Evolutionary conservation across 2,329 filamentous ascomycete genomes (phyloP).

Genomic region (Scedosporium boydii): DNA sequence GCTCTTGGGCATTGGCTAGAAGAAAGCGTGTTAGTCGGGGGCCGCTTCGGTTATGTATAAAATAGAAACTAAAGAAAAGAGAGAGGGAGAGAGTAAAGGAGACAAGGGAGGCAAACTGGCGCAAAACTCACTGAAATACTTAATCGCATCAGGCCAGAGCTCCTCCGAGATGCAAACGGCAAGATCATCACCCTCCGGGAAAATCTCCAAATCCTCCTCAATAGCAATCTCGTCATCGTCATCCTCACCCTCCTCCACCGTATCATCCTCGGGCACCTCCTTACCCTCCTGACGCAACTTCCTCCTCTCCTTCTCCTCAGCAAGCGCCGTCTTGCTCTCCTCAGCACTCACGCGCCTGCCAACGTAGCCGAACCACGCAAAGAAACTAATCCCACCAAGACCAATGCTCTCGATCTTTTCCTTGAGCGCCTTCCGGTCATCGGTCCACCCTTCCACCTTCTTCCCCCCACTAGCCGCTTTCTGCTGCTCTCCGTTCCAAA

Average conservation of each 20-base stretch:
- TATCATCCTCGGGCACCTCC: constrained; percentile 31
- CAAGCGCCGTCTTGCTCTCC: constrained; percentile 54
- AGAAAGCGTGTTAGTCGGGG: constrained; percentile 23
- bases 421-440: constrained; percentile 39
- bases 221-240: constrained; percentile 49
- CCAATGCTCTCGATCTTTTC: constrained; percentile 50
- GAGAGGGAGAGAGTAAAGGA: background rate
- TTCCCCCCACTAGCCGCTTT: constrained; percentile 28
- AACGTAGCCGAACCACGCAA: constrained; percentile 78
- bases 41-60: background rate
- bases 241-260: constrained; percentile 39
- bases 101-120: background rate
- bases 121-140: constrained; percentile 71
- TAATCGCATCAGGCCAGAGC: constrained; percentile 78
- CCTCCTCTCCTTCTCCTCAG: constrained; percentile 51
- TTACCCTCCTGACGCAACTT: constrained; percentile 39
- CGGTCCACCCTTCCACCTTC: constrained; percentile 27
- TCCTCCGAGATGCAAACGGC: constrained; percentile 78
- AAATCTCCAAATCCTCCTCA: constrained; percentile 68
- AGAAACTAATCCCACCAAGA: constrained; percentile 67
- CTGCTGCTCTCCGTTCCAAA: constrained; percentile 52
- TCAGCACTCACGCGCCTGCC: constrained; percentile 61
- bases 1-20: constrained; percentile 53
- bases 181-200: constrained; percentile 77
- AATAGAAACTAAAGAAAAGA: too few species aligned